Percentiles rank a stretch among this genome's conserved stretches.
phyloP scores from a whole-genome alignment of 208 protist species.

The Leishmania mexicana region DNA sequence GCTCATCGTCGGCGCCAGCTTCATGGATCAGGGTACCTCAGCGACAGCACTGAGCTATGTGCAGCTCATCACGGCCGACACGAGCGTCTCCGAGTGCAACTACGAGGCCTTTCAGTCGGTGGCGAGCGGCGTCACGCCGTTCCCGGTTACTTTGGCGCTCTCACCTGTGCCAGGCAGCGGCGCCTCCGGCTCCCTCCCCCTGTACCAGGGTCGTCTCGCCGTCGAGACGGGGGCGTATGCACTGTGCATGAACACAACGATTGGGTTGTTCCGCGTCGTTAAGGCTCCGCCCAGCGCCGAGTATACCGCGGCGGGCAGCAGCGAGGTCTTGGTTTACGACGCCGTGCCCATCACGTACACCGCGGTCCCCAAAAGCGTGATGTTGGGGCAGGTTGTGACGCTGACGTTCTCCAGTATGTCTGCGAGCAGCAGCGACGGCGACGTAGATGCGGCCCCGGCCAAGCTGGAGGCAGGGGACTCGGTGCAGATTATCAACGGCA shows the following conservation, averaged over 20 bases:
- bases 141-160: slow-evolving; percentile 28
- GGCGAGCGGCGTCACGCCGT: slow-evolving; percentile 23
- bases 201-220: slow-evolving; percentile 55
- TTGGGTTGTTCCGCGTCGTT: slow-evolving; percentile 66
- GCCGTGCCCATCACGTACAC: slow-evolving; percentile 53
- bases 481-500: slow-evolving; percentile 75
- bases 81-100: slow-evolving; percentile 71
- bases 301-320: neutral
- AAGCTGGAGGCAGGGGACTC: slow-evolving; percentile 40
- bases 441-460: slow-evolving; percentile 1
- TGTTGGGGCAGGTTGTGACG: slow-evolving; percentile 56
- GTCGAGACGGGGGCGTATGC: slow-evolving; percentile 43
- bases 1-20: slow-evolving; percentile 64
- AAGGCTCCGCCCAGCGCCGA: slow-evolving; percentile 24
- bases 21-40: slow-evolving; percentile 25
- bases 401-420: slow-evolving; percentile 47
- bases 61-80: slow-evolving; percentile 48
- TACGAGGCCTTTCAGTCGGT: slow-evolving; percentile 66
- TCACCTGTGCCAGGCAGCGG: slow-evolving; percentile 18
- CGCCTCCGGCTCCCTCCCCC: neutral
- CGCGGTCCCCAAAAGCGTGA: slow-evolving; percentile 38
- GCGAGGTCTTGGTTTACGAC: slow-evolving; percentile 23
- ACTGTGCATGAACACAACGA: slow-evolving; percentile 67
- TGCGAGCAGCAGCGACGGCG: neutral
- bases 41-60: slow-evolving; percentile 27